phyloP scores from a whole-genome alignment of 352 stramenopile species.

The Globisporangium irregulare region DNA sequence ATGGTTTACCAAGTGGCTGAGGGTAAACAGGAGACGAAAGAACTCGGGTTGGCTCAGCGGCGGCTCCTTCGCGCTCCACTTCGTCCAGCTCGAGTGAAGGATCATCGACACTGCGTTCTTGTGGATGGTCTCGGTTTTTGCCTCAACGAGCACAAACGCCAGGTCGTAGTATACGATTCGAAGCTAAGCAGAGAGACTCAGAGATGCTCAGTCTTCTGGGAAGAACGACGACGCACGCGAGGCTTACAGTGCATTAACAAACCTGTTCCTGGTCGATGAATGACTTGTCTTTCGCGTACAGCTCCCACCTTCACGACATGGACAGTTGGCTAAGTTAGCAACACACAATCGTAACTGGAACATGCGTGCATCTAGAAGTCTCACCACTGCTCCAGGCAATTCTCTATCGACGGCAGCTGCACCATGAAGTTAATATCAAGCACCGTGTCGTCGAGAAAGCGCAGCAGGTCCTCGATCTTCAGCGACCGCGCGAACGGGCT shows the following conservation, averaged over 20 bases:
- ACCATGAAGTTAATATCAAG: conserved; percentile 85
- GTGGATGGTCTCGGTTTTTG: conserved; percentile 73
- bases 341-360: background rate
- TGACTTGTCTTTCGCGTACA: conserved; percentile 42
- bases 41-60: conserved; percentile 59
- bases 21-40: conserved; percentile 64
- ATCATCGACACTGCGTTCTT: conserved; percentile 83
- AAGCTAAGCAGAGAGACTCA: conserved; percentile 29
- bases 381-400: conserved; percentile 69
- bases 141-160: conserved; percentile 65
- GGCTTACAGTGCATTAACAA: background rate
- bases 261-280: conserved; percentile 55
- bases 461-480: conserved; percentile 58
- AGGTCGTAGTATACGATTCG: conserved; percentile 69
- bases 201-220: background rate
- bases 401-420: conserved; percentile 79
- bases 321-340: background rate
- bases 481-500: conserved; percentile 63
- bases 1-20: conserved; percentile 54
- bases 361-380: background rate
- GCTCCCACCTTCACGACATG: conserved; percentile 30
- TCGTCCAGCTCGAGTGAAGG: conserved; percentile 60
- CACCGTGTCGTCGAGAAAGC: conserved; percentile 69
- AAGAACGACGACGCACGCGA: background rate
- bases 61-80: conserved; percentile 58